phyloP scores from a whole-genome alignment of 805 yeast genomes.

The Lipomyces starkeyi region DNA sequence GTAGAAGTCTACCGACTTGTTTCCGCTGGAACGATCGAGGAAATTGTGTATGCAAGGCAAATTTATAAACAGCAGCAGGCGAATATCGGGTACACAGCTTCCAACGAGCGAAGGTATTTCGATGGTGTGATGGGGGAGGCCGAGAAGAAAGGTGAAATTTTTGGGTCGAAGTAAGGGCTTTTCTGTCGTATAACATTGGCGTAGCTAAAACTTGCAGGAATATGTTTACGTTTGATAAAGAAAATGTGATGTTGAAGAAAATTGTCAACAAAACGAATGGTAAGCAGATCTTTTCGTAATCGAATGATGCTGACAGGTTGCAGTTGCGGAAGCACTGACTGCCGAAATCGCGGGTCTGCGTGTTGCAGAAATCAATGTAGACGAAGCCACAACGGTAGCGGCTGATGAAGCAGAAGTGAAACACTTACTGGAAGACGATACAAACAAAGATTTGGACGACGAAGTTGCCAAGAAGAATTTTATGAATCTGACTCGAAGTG shows the following conservation, averaged over 20 bases:
- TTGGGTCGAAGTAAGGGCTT: constrained; percentile 20
- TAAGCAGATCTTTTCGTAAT: not conserved
- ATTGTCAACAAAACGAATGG: constrained; percentile 28
- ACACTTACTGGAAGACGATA: not conserved
- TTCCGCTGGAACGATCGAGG: constrained; percentile 32
- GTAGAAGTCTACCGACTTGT: constrained; percentile 35
- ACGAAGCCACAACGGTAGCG: not conserved
- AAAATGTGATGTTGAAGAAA: constrained; percentile 13
- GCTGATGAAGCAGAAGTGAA: not conserved
- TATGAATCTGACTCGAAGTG: not conserved
- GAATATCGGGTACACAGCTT: constrained; percentile 32
- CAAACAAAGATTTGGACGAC: not conserved
- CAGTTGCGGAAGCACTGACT: constrained; percentile 28
- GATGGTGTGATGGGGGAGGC: constrained; percentile 29
- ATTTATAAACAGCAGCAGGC: constrained; percentile 37
- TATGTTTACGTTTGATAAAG: constrained; percentile 16
- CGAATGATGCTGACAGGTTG: not conserved
- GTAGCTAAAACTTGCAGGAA: constrained; percentile 7
- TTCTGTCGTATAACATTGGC: not conserved
- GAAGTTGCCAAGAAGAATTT: not conserved
- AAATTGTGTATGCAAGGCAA: constrained; percentile 34
- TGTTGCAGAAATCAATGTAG: constrained; percentile 17
- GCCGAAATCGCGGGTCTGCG: constrained; percentile 15
- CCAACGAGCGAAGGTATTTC: constrained; percentile 32
- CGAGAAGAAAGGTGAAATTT: constrained; percentile 26